These are phyloP conservation scores for Torrubiella hemipterigena DNA, from an alignment of 2,329 filamentous ascomycete species.

Conservation along the genomic window DNA sequence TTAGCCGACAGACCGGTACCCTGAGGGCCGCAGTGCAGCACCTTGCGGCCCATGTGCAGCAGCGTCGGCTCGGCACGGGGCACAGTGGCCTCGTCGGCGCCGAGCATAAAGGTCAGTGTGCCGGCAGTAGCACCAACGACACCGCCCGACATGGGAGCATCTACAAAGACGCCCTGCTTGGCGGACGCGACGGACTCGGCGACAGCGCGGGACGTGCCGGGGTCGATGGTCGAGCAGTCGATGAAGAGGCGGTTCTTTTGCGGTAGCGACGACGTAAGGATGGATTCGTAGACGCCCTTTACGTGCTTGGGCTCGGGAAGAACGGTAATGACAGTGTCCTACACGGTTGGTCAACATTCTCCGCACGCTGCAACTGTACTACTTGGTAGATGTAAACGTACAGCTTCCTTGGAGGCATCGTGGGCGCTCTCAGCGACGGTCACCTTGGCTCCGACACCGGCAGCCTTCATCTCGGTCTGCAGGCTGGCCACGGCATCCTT, in stretches of 20 bases:
- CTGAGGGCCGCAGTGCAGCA: constrained; percentile 75
- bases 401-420: constrained; percentile 39
- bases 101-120: constrained; percentile 93
- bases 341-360: too few relatives aligned
- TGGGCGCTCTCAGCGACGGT: constrained; percentile 30
- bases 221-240: constrained; percentile 94
- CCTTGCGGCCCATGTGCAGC: constrained; percentile 71
- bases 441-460: constrained; percentile 31
- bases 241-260: constrained; percentile 68
- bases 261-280: constrained; percentile 46
- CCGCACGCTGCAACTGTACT: neutral
- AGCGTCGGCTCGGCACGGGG: constrained; percentile 57
- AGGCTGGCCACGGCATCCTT: constrained; percentile 32
- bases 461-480: constrained; percentile 32
- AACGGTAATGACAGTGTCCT: constrained; percentile 82
- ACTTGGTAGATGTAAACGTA: constrained; percentile 20
- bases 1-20: constrained; percentile 84
- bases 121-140: constrained; percentile 83
- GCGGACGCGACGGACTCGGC: constrained; percentile 54
- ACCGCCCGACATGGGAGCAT: constrained; percentile 94
- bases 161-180: constrained; percentile 67
- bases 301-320: constrained; percentile 86
- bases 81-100: constrained; percentile 49
- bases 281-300: constrained; percentile 65
- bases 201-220: constrained; percentile 67